Base-by-base conservation (phyloP, 495 filamentous ascomycete genomes). In the Paragyromitra xinjiangensis region DNA sequence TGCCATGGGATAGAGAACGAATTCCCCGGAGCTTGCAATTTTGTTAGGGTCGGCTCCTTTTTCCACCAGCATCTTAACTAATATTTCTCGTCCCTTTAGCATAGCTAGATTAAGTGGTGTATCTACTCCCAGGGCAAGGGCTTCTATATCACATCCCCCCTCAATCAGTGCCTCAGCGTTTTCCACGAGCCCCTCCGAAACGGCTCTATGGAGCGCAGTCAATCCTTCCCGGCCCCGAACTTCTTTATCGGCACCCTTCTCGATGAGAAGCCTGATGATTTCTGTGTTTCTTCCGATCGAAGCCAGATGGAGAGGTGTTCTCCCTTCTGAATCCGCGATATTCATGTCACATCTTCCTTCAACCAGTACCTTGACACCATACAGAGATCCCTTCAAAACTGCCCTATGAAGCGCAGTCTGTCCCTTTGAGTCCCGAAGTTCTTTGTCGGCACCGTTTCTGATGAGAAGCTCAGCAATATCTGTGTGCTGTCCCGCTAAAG, bases 221-320 rank as follows among this genome's bases (percentile, higher is more conserved):
- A 11, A 51, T 19, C 48, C 16, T n/a, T 29, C 29, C 29, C 4
- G 29, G 29, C 3, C 29, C 29, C 29, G 29, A 34, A 34, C 29
- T 3, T 34, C 29, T 11, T 16, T 68, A 22, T 68, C 26, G 6
- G 65, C 65, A 11, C n/a, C 19, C 19, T 62, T 48, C 2, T 37
- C 34, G 24, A 71, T 37, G 7, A 71, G 55, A 6, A 45, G n/a
- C 16, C 4, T 71, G 26, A 16, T 51, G n/a, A 71, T 53, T 0
- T 63, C 9, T 50, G 16, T 29, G 9, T 37, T 29, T 14, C 42
- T 42, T n/a, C 19, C 22, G 12, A 7, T 3, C 42, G 37, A 44
- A 48, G 68, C 40, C 0, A 71, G 44, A 22, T 62, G 19, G 37
- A 71, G 68, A 39, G 68, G 68, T 22, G 68, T 71, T 12, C 68